Base-by-base conservation (phyloP, 2,329 filamentous ascomycete genomes). In the Dactylonectria macrodidyma region DNA sequence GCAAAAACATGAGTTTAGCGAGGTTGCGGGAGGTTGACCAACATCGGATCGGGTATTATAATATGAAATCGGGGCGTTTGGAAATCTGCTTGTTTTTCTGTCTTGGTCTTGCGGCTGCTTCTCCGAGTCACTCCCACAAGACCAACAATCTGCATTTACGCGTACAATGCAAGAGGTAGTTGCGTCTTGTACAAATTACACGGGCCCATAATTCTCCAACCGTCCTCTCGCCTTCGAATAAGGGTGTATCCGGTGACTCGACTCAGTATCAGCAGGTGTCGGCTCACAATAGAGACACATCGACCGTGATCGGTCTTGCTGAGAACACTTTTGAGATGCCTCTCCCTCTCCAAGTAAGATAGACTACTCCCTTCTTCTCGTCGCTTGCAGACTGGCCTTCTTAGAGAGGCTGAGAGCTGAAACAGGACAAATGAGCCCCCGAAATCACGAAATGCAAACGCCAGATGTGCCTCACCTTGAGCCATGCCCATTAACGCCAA, bases 381-480 rank as follows among this genome's bases (percentile, higher is more conserved):
- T 57, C 50, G 26, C 63, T 69, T 60, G 59, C 24, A 54, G 58
- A 26, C 54, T 16, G 38, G 44, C 61, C 33, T 59, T 34, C 46
- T 44, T 62, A 47, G 56, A 50, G 65, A 68, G 48, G 33, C 62
- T 58, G 55, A 59, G 69, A 67, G 70, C 74, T 75, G 74, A 62
- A 69, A 74, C 59, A 75, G 70, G 66, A 74, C 65, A 65, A 54
- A 74, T 76, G 65, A 76, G 74, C 62, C 70, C 74, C 62, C 66
- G 62, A 69, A 73, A 73, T 69, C 66, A 68, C 65, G 48, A 69
- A 76, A 68, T 54, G 65, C 72, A 69, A 71, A 70, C 73, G 70
- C 74, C 74, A 72, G 64, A 69, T 75, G 52, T 73, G 67, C 70
- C 74, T 76, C 74, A 76, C 74, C 74, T 76, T 75, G 67, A 65